These are phyloP conservation scores for Talaromyces borbonicus DNA, from an alignment of 495 filamentous ascomycete species.

Conservation along the genomic window DNA sequence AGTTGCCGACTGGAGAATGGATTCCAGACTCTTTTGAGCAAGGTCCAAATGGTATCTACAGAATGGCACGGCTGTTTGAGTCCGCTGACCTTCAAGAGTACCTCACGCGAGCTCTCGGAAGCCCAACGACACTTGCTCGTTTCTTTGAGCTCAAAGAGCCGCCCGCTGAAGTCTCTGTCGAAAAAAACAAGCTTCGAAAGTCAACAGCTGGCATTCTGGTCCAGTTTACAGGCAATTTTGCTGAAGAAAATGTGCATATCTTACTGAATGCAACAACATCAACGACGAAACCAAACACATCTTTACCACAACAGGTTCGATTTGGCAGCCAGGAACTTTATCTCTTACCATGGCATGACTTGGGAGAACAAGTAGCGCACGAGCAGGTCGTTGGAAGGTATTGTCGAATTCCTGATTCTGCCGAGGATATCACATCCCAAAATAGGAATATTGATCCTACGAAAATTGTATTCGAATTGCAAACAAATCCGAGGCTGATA, in stretches of 20 bases:
- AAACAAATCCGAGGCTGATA: too few species aligned
- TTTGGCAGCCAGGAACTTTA: conserved; percentile 1
- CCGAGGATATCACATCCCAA: background rate
- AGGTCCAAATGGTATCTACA: background rate
- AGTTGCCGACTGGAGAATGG: conserved; percentile 3
- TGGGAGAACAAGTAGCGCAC: too few species aligned
- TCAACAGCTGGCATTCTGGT: background rate
- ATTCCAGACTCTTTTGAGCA: conserved; percentile 4
- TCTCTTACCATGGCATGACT: background rate
- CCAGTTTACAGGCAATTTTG: background rate
- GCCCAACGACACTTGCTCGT: conserved; percentile 2
- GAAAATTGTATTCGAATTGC: background rate
- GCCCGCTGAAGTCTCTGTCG: background rate
- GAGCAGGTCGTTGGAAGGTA: background rate
- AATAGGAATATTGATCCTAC: background rate
- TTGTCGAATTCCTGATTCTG: background rate
- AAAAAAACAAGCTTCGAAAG: background rate
- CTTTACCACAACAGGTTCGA: background rate
- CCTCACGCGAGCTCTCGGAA: background rate
- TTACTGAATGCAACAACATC: background rate
- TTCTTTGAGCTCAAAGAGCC: conserved; percentile 3
- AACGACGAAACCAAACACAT: background rate
- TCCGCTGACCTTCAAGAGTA: background rate
- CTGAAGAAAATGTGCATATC: background rate
- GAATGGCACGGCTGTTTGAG: background rate